These are phyloP conservation scores for Paramarasmius palmivorus DNA, from an alignment of 1,284 basidiomycete genomes.

Conservation along the genomic window DNA sequence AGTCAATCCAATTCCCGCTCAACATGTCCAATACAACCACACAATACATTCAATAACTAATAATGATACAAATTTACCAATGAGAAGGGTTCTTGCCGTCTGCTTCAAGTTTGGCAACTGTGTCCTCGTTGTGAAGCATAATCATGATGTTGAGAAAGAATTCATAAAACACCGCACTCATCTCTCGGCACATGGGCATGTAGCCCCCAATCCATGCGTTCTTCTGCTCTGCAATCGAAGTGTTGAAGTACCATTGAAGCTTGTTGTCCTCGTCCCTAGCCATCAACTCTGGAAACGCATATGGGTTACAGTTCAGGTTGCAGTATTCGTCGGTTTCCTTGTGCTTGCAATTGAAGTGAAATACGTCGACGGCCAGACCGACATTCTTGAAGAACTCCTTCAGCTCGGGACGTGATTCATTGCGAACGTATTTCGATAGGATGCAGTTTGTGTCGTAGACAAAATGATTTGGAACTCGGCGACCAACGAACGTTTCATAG, in stretches of 20 bases:
- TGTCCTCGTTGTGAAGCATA: neutral
- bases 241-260: neutral
- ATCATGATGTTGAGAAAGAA: neutral
- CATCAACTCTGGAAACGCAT: neutral
- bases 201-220: neutral
- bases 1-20: too few species aligned
- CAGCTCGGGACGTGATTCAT: neutral
- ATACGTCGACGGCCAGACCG: neutral
- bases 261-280: neutral
- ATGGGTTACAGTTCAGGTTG: neutral
- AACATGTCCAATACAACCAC: too few species aligned
- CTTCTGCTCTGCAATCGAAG: conserved; percentile 1
- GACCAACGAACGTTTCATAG: neutral
- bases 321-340: neutral
- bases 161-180: neutral
- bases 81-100: neutral
- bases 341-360: neutral
- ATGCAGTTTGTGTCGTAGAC: conserved; percentile 2
- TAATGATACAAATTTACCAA: neutral
- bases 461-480: neutral
- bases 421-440: neutral
- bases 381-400: neutral
- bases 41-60: neutral
- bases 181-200: neutral
- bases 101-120: neutral